Evolutionary conservation across 1,284 basidiomycete species (phyloP).

Genomic region (Melanopsichium pennsylvanicum): DNA sequence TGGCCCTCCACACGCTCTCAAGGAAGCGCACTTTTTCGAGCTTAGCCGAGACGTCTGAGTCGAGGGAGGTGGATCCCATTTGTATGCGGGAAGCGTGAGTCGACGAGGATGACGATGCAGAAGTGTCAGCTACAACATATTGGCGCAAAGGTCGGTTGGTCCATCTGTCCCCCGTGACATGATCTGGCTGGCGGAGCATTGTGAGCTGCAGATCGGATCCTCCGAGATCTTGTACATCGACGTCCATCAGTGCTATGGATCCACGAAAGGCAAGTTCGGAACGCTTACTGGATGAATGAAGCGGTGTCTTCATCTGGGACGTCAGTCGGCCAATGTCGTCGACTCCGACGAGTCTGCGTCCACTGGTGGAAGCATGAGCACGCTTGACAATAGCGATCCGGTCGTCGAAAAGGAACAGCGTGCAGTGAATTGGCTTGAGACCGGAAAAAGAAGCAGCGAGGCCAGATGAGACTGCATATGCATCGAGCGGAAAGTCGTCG

Average conservation of each 20-base stretch:
- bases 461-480: slow-evolving; percentile 20
- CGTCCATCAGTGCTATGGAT: slow-evolving; percentile 81
- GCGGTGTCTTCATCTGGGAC: slow-evolving; percentile 61
- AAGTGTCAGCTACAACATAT: slow-evolving; percentile 47
- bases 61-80: slow-evolving; percentile 11
- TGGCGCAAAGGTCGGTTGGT: slow-evolving; percentile 46
- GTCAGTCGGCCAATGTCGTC: slow-evolving; percentile 81
- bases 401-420: slow-evolving; percentile 93
- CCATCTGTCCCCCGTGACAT: slow-evolving; percentile 54
- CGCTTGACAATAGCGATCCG: slow-evolving; percentile 91
- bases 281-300: slow-evolving; percentile 70
- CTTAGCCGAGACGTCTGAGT: slow-evolving; percentile 42
- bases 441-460: slow-evolving; percentile 17
- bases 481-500: slow-evolving; percentile 72
- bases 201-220: slow-evolving; percentile 79
- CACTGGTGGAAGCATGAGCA: slow-evolving; percentile 76
- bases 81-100: slow-evolving; percentile 13
- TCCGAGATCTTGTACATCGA: slow-evolving; percentile 71
- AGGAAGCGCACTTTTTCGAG: slow-evolving; percentile 61
- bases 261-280: slow-evolving; percentile 86
- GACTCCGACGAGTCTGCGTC: slow-evolving; percentile 79
- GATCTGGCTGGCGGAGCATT: slow-evolving; percentile 34
- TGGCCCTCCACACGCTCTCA: slow-evolving; percentile 61
- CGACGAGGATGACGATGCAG: neutral
- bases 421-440: slow-evolving; percentile 74